Evolutionary conservation across 306 rosid species (phyloP).

Genomic region (Cajanus cajan): DNA sequence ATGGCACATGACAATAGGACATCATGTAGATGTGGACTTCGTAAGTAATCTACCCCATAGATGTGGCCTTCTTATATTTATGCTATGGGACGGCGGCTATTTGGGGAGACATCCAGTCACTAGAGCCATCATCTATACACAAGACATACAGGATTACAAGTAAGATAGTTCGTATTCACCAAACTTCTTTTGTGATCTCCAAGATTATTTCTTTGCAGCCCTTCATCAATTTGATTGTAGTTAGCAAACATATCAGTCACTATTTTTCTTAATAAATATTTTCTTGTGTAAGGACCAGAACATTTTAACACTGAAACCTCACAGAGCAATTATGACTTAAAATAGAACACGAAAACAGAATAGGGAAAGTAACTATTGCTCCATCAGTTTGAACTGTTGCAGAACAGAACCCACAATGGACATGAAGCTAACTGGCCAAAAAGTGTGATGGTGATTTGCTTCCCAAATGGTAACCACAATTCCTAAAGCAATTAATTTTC

Average conservation of each 20-base stretch:
- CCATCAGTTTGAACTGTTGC: background rate
- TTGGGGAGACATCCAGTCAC: background rate
- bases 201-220: background rate
- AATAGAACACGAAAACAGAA: background rate
- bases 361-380: background rate
- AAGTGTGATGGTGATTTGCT: background rate
- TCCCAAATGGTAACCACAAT: background rate
- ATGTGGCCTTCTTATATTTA: background rate
- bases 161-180: background rate
- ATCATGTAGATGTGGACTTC: background rate
- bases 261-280: background rate
- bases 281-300: background rate
- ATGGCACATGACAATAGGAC: background rate
- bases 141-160: background rate
- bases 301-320: background rate
- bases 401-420: background rate
- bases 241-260: background rate
- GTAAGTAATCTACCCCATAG: background rate
- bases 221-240: background rate
- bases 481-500: background rate
- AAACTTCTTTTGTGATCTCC: background rate
- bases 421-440: background rate
- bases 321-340: background rate
- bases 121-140: background rate
- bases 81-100: background rate